A percentile compares a stretch with the other conserved stretches of the same genome.
phyloP scores from a whole-genome alignment of 2,329 filamentous ascomycete genomes.

The Chlorencoelia australis region DNA sequence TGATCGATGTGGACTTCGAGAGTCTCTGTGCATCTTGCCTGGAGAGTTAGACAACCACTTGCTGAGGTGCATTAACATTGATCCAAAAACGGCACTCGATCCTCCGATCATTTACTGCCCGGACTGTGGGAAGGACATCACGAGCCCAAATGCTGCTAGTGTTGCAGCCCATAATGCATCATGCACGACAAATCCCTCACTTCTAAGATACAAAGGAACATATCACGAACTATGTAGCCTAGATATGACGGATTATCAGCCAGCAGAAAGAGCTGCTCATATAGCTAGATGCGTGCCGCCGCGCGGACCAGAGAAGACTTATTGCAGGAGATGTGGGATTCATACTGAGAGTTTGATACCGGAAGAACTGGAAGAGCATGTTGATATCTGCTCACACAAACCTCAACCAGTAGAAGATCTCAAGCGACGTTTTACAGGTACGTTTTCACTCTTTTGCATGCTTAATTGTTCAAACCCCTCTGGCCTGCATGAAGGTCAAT shows the following conservation, averaged over 20 bases:
- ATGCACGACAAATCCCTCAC: not conserved
- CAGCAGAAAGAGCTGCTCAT: not conserved
- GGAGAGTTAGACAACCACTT: constrained; percentile 3
- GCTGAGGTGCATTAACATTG: not conserved
- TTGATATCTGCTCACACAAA: too few species aligned
- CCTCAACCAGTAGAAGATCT: too few species aligned
- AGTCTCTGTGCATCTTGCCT: constrained; percentile 1
- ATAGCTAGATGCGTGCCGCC: constrained; percentile 5
- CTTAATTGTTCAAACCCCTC: too few species aligned
- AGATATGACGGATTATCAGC: constrained; percentile 2
- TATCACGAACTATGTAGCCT: constrained; percentile 8
- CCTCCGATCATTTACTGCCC: constrained; percentile 6
- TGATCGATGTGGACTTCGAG: constrained; percentile 14
- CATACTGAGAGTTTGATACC: not conserved
- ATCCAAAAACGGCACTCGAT: too few species aligned
- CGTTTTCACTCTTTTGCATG: too few species aligned
- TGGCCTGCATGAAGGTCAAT: too few species aligned
- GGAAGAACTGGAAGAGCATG: constrained; percentile 2
- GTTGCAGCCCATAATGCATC: not conserved
- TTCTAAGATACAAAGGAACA: not conserved
- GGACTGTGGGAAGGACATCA: constrained; percentile 9
- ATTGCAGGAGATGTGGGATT: constrained; percentile 7
- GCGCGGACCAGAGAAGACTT: constrained; percentile 1
- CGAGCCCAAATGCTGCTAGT: not conserved
- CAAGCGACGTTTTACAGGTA: too few species aligned